Evolutionary conservation across 1,284 basidiomycete species (phyloP), one percentile per base, ranked within the genome.

Genomic region (Heterobasidion annosum): DNA sequence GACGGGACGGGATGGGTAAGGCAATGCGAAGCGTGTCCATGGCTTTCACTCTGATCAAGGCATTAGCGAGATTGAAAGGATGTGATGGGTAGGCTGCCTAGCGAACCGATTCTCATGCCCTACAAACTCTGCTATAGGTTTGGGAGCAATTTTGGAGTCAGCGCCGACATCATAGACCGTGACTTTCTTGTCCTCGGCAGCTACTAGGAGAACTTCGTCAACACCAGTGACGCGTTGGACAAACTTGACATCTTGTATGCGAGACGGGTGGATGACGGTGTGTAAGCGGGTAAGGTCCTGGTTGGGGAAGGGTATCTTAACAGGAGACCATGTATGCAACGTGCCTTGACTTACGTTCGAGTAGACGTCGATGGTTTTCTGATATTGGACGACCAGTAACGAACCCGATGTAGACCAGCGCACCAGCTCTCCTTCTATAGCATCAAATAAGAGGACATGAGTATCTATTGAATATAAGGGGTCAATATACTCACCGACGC

Each of bases 101-200:
- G 65, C 78, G 2, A 47, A 90, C 88, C 91, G 79, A 68, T 90
- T 92, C 16, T 70, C 66, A 62, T 92, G 90, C 0, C 91, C 91
- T 0, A 78, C 65, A 68, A 91, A 73, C 56, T 79, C 71, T 2
- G 84, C 88, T 35, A 89, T 68, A 10, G 85, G 67, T 1, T 62
- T 69, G 4, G 85, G 80, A 1, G 66, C 55, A 15, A 66, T 66
- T 13, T 73, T 68, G 2, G 65, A 63, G 57, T 79, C 73, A 4
- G 70, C 61, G 4, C 70, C 67, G 48, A 86, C 59, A 42, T 76
- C 73, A 70, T 93, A 95, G 13, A 93, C 72, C 1, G 90, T 79
- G 1, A 91, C 73, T 58, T 85, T 86, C 61, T 88, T 91, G 67
- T 96, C 91, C 68, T 98, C 93, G 1, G 87, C 91, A 1, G 83